These are phyloP conservation scores for Mucor circinelloides DNA, from an alignment of 371 early-diverging fungal genomes.

Conservation along the genomic window DNA sequence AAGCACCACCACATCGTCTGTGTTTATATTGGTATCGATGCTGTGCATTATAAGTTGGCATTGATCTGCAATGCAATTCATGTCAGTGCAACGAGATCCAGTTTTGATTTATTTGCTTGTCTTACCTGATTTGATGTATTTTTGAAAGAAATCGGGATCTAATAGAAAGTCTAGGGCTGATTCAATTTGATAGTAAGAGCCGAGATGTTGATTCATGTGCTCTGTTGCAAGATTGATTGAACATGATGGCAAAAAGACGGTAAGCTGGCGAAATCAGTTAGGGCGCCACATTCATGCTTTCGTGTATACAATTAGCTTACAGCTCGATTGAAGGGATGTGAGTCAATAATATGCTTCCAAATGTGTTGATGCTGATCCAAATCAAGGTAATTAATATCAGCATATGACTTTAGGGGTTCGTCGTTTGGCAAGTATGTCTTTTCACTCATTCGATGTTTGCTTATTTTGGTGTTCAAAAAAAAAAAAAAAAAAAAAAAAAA, in stretches of 20 bases:
- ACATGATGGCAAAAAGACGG: slow-evolving; percentile 33
- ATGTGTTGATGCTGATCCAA: slow-evolving; percentile 25
- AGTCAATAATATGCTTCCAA: slow-evolving; percentile 37
- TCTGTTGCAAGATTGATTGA: slow-evolving; percentile 25
- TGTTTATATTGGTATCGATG: slow-evolving; percentile 51
- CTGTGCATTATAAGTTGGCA: slow-evolving; percentile 37
- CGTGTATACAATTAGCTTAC: slow-evolving; percentile 24
- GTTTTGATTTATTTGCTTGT: too few relatives aligned
- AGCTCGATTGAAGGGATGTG: slow-evolving; percentile 58
- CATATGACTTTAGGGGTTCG: slow-evolving; percentile 19
- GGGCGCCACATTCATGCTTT: neutral
- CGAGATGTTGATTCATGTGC: slow-evolving; percentile 19
- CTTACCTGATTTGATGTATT: slow-evolving; percentile 36
- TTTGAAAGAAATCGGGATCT: slow-evolving; percentile 30
- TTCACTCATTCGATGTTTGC: slow-evolving; percentile 22
- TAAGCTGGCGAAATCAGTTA: slow-evolving; percentile 9
- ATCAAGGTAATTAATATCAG: slow-evolving; percentile 31
- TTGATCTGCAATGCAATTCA: slow-evolving; percentile 13
- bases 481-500: slow-evolving; percentile 6
- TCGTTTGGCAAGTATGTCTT: slow-evolving; percentile 23
- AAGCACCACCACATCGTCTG: slow-evolving; percentile 54
- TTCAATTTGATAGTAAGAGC: slow-evolving; percentile 40
- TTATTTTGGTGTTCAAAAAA: neutral
- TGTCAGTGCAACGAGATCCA: neutral
- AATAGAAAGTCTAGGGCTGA: slow-evolving; percentile 35